Evolutionary conservation across 1,284 basidiomycete species (phyloP), one percentile per base, ranked within the genome.

Genomic region (Sporisorium reilianum): DNA sequence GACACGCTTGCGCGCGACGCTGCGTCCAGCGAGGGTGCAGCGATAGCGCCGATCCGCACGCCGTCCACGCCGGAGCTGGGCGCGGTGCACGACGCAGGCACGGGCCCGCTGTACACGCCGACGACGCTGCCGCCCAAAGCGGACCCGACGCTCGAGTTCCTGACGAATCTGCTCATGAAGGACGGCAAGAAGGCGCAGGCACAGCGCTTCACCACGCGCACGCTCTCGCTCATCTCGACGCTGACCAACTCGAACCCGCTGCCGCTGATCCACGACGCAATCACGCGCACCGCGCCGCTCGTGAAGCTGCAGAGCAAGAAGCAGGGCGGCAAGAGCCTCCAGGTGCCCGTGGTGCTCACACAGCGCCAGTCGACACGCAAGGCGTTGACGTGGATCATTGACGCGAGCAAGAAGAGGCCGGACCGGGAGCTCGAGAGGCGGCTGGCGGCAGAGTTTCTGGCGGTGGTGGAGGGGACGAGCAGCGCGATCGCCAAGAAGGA

Each of bases 301-400:
- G 77, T 86, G 16, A 78, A 85, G 28, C 72, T 86, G 68, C 84
- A 85, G 62, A 75, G 75, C 12, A 68, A 81, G 36, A 84, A 85
- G 54, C 79, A 80, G 55, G 85, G 84, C 8, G 85, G 82, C 8
- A 87, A 86, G 62, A 74, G 71, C 9, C 53, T 85, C 11, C 84
- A 81, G 42, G 84, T 86, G 1, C 86, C 86, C 3, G 77, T 85
- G 6, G 80, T 84, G 8, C 54, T 87, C 34, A 84, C 79, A 2
- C 64, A 65, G 30, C 64, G 81, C 25, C 85, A 86, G 65, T 68
- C 80, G 36, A 75, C 68, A 7, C 68, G 85, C 11, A 81, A 84
- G 61, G 86, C 80, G n/a, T 80, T 86, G 48, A 64, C 68, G 20
- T 85, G 82, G 80, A 86, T 87, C 64, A 82, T 86, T 40, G 84